Evolutionary conservation across 176 grass and related monocot genomes (phyloP).

Genomic region (Triticum urartu): DNA sequence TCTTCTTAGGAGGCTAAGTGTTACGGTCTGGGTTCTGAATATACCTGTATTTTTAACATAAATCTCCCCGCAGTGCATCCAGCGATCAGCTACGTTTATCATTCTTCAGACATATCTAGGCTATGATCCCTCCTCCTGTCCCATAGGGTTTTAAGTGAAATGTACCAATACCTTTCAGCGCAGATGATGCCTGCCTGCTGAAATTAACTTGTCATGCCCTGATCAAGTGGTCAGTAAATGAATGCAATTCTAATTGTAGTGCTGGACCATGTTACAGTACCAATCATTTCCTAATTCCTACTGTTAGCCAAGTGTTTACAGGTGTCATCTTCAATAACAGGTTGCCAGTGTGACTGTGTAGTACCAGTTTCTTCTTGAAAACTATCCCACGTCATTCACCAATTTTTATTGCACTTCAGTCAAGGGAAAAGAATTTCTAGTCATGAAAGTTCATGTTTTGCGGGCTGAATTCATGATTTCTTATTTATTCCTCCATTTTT

Average conservation of each 20-base stretch:
- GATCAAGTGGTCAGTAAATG: background rate
- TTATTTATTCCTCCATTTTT: background rate
- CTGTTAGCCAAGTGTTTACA: background rate
- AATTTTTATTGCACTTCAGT: too few relatives aligned
- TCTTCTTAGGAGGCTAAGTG: background rate
- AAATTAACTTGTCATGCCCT: background rate
- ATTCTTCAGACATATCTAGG: background rate
- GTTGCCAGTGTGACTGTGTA: background rate
- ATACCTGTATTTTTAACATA: background rate
- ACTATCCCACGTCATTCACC: background rate
- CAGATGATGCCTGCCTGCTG: background rate
- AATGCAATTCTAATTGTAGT: background rate
- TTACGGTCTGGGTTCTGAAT: background rate
- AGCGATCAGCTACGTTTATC: background rate
- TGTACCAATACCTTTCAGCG: background rate
- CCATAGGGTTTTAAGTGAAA: background rate
- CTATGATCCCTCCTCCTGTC: background rate
- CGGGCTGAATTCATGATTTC: background rate
- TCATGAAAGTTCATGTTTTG: background rate
- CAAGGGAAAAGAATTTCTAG: background rate
- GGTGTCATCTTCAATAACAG: background rate
- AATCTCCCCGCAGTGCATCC: background rate
- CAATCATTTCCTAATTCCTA: background rate
- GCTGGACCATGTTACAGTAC: background rate
- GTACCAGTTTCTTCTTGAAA: background rate